phyloP scores from a whole-genome alignment of 1,284 basidiomycete genomes.

The Sanguinoderma infundibulare region DNA sequence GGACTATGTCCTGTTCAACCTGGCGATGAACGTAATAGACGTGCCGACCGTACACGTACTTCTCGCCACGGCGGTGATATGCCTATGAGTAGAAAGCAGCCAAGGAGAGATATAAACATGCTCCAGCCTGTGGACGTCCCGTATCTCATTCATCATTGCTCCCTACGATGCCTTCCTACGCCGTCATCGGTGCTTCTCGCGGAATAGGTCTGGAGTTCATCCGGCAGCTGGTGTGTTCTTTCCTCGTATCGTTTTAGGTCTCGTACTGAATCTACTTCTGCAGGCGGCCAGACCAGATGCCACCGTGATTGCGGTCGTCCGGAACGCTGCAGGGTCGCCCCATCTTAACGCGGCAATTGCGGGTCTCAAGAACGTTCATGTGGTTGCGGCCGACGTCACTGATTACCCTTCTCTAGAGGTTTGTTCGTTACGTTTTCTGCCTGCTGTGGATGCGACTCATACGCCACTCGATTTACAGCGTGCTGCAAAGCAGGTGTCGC shows the following conservation, averaged over 20 bases:
- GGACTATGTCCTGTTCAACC: not conserved
- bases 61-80: too few relatives aligned
- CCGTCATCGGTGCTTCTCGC: constrained; percentile 1
- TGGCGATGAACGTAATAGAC: not conserved
- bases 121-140: not conserved
- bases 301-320: constrained; percentile 1
- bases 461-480: not conserved
- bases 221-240: not conserved
- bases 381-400: constrained; percentile 5
- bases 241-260: not conserved
- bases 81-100: not conserved
- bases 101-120: not conserved
- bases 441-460: not conserved
- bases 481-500: constrained; percentile 23
- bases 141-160: not conserved
- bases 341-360: not conserved
- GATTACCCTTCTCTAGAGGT: constrained; percentile 2
- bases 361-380: constrained; percentile 5
- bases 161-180: constrained; percentile 1
- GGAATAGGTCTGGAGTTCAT: constrained; percentile 5
- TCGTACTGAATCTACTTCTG: not conserved
- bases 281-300: not conserved
- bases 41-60: not conserved
- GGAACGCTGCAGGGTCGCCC: not conserved
- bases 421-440: not conserved